A percentile compares a stretch with the other conserved stretches of the same genome.
Evolutionary conservation across 345 rosid genomes (phyloP).

Genomic region (Citropsis articulata): DNA sequence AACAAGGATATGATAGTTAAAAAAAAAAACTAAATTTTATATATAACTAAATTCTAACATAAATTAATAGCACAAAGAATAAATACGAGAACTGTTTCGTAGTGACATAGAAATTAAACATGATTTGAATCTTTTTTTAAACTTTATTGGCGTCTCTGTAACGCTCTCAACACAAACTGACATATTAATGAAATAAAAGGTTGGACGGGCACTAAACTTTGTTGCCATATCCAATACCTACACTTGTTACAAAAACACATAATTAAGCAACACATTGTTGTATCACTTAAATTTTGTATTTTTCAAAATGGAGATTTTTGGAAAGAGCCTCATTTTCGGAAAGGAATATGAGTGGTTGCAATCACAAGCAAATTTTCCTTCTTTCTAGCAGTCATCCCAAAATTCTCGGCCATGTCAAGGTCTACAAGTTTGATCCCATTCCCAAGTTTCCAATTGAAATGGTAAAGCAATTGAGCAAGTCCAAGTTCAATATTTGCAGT

Average conservation of each 20-base stretch:
- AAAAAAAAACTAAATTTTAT: too few relatives aligned
- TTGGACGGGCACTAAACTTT: not conserved
- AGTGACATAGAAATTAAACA: too few relatives aligned
- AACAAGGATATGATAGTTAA: too few relatives aligned
- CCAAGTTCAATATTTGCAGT: slow-evolving; percentile 10
- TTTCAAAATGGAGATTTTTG: too few relatives aligned
- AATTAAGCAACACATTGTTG: too few relatives aligned
- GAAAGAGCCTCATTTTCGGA: not conserved
- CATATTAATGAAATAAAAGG: too few relatives aligned
- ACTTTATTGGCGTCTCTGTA: not conserved
- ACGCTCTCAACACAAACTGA: not conserved
- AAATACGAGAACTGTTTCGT: too few relatives aligned
- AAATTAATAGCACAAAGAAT: too few relatives aligned
- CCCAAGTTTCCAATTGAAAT: slow-evolving; percentile 18
- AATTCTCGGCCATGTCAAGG: slow-evolving; percentile 14
- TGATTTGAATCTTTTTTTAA: too few relatives aligned
- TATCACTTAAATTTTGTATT: too few relatives aligned
- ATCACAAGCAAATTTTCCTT: slow-evolving; percentile 3
- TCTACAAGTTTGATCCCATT: slow-evolving; percentile 12
- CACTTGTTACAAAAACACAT: too few relatives aligned
- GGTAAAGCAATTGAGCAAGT: slow-evolving; percentile 14
- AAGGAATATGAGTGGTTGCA: slow-evolving; percentile 1
- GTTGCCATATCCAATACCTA: not conserved
- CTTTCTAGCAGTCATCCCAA: not conserved
- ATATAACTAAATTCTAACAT: too few relatives aligned